These are phyloP conservation scores for Elsinoe ampelina DNA, from an alignment of 2,329 filamentous ascomycete species.

Conservation along the genomic window DNA sequence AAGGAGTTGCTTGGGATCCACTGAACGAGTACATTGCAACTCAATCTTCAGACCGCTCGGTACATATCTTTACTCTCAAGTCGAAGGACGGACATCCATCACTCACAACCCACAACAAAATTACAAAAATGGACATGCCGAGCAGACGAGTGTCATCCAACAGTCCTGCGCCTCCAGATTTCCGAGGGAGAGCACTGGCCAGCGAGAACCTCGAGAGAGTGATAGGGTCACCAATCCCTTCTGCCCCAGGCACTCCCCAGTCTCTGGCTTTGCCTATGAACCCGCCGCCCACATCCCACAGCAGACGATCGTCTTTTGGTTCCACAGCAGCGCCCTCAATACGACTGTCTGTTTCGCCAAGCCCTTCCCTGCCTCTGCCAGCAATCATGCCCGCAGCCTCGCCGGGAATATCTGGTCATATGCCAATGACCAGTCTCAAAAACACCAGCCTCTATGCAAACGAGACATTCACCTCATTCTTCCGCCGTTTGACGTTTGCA, in stretches of 20 bases:
- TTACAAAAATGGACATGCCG: slow-evolving; percentile 90
- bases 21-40: slow-evolving; percentile 97
- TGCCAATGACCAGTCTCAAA: slow-evolving; percentile 48
- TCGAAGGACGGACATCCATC: slow-evolving; percentile 95
- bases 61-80: slow-evolving; percentile 93
- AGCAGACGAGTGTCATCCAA: slow-evolving; percentile 79
- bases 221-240: slow-evolving; percentile 75
- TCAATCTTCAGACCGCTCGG: slow-evolving; percentile 93
- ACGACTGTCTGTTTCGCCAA: slow-evolving; percentile 74
- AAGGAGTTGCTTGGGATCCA: slow-evolving; percentile 97
- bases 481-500: slow-evolving; percentile 84
- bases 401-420: slow-evolving; percentile 61
- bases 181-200: slow-evolving; percentile 56
- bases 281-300: slow-evolving; percentile 83
- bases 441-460: slow-evolving; percentile 92
- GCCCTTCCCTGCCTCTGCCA: slow-evolving; percentile 84
- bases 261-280: slow-evolving; percentile 91
- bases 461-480: slow-evolving; percentile 94
- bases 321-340: slow-evolving; percentile 56
- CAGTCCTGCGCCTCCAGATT: slow-evolving; percentile 83
- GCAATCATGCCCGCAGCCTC: slow-evolving; percentile 93
- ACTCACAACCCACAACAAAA: slow-evolving; percentile 65
- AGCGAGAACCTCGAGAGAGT: slow-evolving; percentile 46
- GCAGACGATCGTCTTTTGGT: slow-evolving; percentile 85
- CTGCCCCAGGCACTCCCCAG: slow-evolving; percentile 86